Conservation (phyloP, 2,329 filamentous ascomycete genomes). For the Pseudogymnoascus sp. region DNA sequence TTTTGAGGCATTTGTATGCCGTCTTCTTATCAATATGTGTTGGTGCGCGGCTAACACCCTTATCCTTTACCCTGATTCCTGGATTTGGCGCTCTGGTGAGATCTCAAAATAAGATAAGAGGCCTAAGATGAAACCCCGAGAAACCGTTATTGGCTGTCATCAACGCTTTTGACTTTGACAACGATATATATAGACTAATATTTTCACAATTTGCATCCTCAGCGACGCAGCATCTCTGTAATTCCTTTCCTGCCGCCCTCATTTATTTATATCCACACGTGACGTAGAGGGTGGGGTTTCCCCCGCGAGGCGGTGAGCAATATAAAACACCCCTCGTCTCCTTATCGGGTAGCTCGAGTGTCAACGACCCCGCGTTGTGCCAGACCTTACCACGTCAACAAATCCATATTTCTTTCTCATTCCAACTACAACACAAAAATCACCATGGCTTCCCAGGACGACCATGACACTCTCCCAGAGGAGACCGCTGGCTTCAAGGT, state of each 20-base stretch:
- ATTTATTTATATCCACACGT: slow-evolving; percentile 7
- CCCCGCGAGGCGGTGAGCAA: slow-evolving; percentile 8
- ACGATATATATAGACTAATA: background rate
- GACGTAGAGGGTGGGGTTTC: slow-evolving; percentile 1
- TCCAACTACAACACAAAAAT: background rate
- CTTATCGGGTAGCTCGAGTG: background rate
- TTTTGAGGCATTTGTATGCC: background rate
- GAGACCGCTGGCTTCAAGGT: slow-evolving; percentile 96
- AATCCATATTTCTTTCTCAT: slow-evolving; percentile 11
- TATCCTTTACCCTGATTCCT: background rate
- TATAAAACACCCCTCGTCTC: slow-evolving; percentile 10
- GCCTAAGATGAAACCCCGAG: background rate
- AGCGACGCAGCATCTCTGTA: background rate
- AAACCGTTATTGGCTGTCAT: background rate
- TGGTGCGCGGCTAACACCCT: slow-evolving; percentile 4
- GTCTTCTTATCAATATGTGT: background rate
- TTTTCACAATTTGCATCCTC: background rate
- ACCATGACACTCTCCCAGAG: slow-evolving; percentile 80
- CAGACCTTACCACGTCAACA: slow-evolving; percentile 3
- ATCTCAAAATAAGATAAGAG: background rate
- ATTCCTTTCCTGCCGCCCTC: background rate
- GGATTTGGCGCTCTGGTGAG: background rate
- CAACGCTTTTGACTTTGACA: background rate
- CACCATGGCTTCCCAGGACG: slow-evolving; percentile 57
- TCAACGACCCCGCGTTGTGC: slow-evolving; percentile 8